Evolutionary conservation across 2,329 filamentous ascomycete species (phyloP).

Genomic region (Fusarium abutilonis): DNA sequence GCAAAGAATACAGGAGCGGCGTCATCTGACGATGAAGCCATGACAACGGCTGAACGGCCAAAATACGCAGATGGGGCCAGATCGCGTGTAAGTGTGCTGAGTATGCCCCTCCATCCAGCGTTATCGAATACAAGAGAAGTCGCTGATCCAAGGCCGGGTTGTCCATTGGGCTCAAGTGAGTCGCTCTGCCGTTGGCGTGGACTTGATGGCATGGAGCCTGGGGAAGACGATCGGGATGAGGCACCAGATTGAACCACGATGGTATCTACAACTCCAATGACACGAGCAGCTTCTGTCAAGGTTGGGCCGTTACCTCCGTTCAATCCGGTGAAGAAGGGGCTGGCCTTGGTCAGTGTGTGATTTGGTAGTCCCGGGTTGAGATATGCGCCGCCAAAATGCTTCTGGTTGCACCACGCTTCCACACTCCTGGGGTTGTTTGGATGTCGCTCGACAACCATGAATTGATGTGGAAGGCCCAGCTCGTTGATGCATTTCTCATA

Average conservation of each 20-base stretch:
- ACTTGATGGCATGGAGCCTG: slow-evolving; percentile 60
- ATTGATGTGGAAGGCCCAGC: slow-evolving; percentile 85
- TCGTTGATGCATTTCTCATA: slow-evolving; percentile 87
- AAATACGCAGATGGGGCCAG: slow-evolving; percentile 84
- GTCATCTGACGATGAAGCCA: slow-evolving; percentile 77
- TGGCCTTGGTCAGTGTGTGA: slow-evolving; percentile 67
- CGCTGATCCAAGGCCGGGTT: slow-evolving; percentile 56
- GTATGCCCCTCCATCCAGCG: slow-evolving; percentile 84
- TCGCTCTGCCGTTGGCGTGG: slow-evolving; percentile 53
- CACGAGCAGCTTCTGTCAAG: slow-evolving; percentile 78
- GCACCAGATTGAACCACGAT: slow-evolving; percentile 70
- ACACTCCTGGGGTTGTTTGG: slow-evolving; percentile 71
- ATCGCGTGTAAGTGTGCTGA: slow-evolving; percentile 81
- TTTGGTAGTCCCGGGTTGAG: slow-evolving; percentile 76
- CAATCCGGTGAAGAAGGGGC: slow-evolving; percentile 60
- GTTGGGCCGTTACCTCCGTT: slow-evolving; percentile 63
- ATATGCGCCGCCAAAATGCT: slow-evolving; percentile 83
- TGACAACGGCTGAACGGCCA: slow-evolving; percentile 77
- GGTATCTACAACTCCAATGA: slow-evolving; percentile 84
- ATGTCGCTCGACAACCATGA: slow-evolving; percentile 77
- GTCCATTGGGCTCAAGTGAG: slow-evolving; percentile 35
- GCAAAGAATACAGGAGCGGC: slow-evolving; percentile 84
- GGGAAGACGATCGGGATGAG: slow-evolving; percentile 56
- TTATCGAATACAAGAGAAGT: slow-evolving; percentile 79
- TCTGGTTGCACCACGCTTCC: slow-evolving; percentile 76